These are phyloP conservation scores for Sarocladium brachiariae DNA, from an alignment of 2,329 filamentous ascomycete species.

Conservation along the genomic window DNA sequence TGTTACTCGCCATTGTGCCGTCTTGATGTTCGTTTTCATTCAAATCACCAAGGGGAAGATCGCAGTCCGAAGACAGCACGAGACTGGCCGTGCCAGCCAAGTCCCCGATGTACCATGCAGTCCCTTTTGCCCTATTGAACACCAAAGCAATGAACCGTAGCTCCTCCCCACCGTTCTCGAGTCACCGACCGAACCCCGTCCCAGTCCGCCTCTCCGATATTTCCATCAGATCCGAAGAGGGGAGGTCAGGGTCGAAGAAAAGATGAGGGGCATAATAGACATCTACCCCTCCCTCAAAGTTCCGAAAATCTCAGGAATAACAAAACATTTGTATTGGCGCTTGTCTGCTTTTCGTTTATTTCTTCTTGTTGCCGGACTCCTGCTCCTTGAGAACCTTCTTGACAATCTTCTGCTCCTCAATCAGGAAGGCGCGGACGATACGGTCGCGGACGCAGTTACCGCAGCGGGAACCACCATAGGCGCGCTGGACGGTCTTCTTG, in stretches of 20 bases:
- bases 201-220: neutral
- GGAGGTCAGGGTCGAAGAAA: slow-evolving; percentile 1
- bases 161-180: slow-evolving; percentile 9
- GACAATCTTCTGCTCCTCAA: slow-evolving; percentile 99
- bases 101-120: slow-evolving; percentile 39
- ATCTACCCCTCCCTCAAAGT: slow-evolving; percentile 19
- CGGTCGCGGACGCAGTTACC: slow-evolving; percentile 98
- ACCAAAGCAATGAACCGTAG: slow-evolving; percentile 44
- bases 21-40: slow-evolving; percentile 37
- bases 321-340: slow-evolving; percentile 8
- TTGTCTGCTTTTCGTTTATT: slow-evolving; percentile 42
- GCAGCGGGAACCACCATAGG: slow-evolving; percentile 98
- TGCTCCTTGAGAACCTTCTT: slow-evolving; percentile 99
- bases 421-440: slow-evolving; percentile 96
- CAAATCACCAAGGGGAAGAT: slow-evolving; percentile 38
- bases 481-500: slow-evolving; percentile 98
- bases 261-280: neutral
- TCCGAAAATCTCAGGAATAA: slow-evolving; percentile 15
- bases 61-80: slow-evolving; percentile 38
- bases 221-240: slow-evolving; percentile 14
- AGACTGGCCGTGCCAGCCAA: slow-evolving; percentile 32
- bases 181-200: slow-evolving; percentile 2
- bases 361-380: slow-evolving; percentile 65
- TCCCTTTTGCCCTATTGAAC: slow-evolving; percentile 43
- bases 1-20: neutral